Conservation (phyloP, 768 basidiomycete species). For the Tylopilus intermedius region DNA sequence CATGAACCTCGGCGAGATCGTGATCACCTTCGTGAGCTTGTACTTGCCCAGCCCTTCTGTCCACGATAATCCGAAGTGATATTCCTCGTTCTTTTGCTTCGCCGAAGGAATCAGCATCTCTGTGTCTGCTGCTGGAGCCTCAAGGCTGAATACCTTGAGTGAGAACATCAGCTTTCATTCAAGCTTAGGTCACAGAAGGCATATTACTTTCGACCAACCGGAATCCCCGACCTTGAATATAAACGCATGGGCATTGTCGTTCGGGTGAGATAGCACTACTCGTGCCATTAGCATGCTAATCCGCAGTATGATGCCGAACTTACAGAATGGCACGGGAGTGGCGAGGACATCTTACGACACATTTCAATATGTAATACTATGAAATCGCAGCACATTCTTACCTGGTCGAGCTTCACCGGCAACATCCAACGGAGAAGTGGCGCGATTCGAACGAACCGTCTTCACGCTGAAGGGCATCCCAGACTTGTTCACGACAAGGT, state of each 20-base stretch:
- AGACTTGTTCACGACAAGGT: slow-evolving; percentile 89
- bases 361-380: slow-evolving; percentile 16
- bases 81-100: slow-evolving; percentile 57
- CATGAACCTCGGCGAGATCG: slow-evolving; percentile 84
- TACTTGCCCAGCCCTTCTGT: slow-evolving; percentile 95
- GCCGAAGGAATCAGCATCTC: slow-evolving; percentile 68
- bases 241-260: slow-evolving; percentile 78
- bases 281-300: slow-evolving; percentile 4
- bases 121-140: slow-evolving; percentile 88
- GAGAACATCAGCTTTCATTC: slow-evolving; percentile 4
- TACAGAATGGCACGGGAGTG: slow-evolving; percentile 73
- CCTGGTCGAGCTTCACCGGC: slow-evolving; percentile 76
- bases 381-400: slow-evolving; percentile 24
- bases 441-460: slow-evolving; percentile 55
- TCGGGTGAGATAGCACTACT: slow-evolving; percentile 81
- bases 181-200: slow-evolving; percentile 1
- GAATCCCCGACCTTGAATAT: slow-evolving; percentile 78
- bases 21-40: slow-evolving; percentile 91
- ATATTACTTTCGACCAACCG: slow-evolving; percentile 76
- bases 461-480: slow-evolving; percentile 74
- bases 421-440: slow-evolving; percentile 65
- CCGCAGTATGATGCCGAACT: slow-evolving; percentile 30
- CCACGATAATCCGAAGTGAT: slow-evolving; percentile 87
- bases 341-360: slow-evolving; percentile 40
- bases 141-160: slow-evolving; percentile 73